Evolutionary conservation across 2,329 filamentous ascomycete species (phyloP).

Genomic region (Neofusicoccum kwambonambiense): DNA sequence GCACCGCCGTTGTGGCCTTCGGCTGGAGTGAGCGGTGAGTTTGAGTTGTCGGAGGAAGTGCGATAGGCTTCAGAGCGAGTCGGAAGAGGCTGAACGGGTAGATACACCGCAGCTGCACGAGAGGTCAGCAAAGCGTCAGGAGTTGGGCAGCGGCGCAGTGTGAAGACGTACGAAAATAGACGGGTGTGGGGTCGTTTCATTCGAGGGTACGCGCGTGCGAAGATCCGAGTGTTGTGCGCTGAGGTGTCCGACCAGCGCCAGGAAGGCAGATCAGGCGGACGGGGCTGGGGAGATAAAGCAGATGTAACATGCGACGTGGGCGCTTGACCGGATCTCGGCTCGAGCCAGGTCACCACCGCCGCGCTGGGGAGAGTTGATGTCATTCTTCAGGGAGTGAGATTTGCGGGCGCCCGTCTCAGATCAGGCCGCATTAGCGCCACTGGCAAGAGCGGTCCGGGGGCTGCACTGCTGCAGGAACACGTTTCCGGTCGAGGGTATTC

Average conservation of each 20-base stretch:
- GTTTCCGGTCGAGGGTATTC: not conserved
- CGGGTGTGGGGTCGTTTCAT: not conserved
- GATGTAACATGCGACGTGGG: not conserved
- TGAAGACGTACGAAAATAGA: not conserved
- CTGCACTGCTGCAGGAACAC: constrained; percentile 4
- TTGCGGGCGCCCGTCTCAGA: not conserved
- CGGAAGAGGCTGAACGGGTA: not conserved
- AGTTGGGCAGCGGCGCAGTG: constrained; percentile 8
- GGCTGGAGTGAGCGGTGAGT: not conserved
- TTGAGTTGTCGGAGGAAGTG: not conserved
- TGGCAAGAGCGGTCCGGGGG: not conserved
- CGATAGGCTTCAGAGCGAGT: not conserved
- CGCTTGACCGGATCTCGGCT: not conserved
- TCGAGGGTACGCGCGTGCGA: not conserved
- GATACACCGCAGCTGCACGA: not conserved
- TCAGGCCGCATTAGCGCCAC: constrained; percentile 7
- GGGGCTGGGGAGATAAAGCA: not conserved
- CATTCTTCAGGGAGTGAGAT: not conserved
- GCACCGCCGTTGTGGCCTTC: no score
- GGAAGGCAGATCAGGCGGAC: not conserved
- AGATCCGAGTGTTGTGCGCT: not conserved
- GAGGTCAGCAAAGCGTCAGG: not conserved
- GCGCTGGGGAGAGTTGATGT: not conserved
- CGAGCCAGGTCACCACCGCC: constrained; percentile 2
- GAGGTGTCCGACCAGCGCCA: not conserved